A percentile compares a stretch with the other conserved stretches of the same genome.
These are phyloP conservation scores for Fusarium decemcellulare DNA, from an alignment of 2,329 filamentous ascomycete genomes.

Conservation along the genomic window DNA sequence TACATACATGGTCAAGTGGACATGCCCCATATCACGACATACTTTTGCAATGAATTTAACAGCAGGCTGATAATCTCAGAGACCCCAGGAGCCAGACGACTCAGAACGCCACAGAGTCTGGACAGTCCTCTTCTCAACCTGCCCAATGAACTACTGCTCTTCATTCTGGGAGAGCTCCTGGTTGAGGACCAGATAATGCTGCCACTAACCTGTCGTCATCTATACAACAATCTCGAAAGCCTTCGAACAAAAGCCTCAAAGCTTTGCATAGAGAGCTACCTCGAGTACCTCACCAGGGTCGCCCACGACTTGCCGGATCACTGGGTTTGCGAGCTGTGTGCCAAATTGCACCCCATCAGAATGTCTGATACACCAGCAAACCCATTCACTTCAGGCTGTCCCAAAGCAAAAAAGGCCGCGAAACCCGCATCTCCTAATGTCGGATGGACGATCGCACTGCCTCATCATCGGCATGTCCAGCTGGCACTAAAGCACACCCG, in stretches of 20 bases:
- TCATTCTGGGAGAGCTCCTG: background rate
- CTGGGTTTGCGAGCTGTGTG: slow-evolving; percentile 9
- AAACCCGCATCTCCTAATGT: background rate
- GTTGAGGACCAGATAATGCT: background rate
- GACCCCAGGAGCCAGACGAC: background rate
- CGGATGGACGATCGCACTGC: background rate
- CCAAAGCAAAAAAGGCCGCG: background rate
- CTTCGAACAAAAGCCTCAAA: no score
- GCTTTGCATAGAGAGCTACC: accelerated
- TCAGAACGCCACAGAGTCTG: background rate
- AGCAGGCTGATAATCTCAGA: no score
- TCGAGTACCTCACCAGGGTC: background rate
- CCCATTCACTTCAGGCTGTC: background rate
- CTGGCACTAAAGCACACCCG: background rate
- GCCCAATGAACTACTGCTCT: background rate
- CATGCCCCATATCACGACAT: no score
- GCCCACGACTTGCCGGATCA: background rate
- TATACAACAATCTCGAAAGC: background rate
- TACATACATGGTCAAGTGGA: no score
- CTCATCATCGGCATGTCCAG: background rate
- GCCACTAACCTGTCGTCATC: background rate
- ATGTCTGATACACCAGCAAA: background rate
- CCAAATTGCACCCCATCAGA: background rate
- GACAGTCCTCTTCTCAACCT: background rate
- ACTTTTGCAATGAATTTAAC: no score